Base-by-base conservation (phyloP, 2,329 filamentous ascomycete species). In the Podosphaera xanthii region DNA sequence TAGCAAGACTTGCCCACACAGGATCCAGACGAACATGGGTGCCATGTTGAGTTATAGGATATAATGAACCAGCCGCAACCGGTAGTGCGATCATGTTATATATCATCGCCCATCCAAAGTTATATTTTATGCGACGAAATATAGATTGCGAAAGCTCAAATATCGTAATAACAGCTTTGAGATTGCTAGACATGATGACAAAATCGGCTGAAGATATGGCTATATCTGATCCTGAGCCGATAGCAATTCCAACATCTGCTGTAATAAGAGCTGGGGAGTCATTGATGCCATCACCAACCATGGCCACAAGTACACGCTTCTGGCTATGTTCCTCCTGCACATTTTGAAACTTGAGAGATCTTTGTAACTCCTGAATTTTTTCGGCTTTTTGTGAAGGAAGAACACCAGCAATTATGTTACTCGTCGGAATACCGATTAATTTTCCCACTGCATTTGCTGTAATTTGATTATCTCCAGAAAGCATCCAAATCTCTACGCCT, bases 271-370 rank as follows among this genome's bases (percentile, higher is more conserved):
- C 87, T 0, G 87, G 87, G 0, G 87, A 84, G 67, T 94, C 88
- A 65, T 94, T 94, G 64, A 91, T 87, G 22, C 88, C 87, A 64
- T 94, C 87, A 44, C 87, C 88, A 1, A 90, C 86, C 80, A 94
- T 92, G 46, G 82, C 87, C 0, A 94, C 80, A 1, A 86, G 76
- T 0, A 76, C 75, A 30, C 77, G 50, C 57, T 74, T 49, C 14
- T 31, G 42, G 22, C 22, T 22, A 22, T 22, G 22, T 22, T 22
- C 22, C 22, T 22, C 22, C 22, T 22, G 22, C 10, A n/a, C 10
- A 12, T 46, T 14, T 30, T 49, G 58, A 2, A 62, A 36, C 48
- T 65, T 65, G 3, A 68, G 62, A 4, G 65, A 64, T 40, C 61
- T 66, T 69, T 85, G 81, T 2, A 86, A 74, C 63, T 80, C 76